Evolutionary conservation across 1,284 basidiomycete species (phyloP).

Genomic region (Puccinia horiana): DNA sequence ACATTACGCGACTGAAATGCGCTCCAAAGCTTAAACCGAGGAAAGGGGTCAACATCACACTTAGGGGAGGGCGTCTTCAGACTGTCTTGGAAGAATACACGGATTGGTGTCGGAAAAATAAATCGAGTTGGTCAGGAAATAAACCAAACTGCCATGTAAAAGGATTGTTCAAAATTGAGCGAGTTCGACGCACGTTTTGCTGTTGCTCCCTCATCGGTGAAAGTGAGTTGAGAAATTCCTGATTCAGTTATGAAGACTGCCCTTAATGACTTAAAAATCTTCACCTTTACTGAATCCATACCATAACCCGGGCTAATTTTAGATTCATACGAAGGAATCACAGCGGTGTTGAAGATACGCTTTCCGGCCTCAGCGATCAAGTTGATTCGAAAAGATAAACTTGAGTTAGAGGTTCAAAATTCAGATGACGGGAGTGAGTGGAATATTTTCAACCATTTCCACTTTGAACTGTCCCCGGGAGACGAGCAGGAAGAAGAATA

Average conservation of each 20-base stretch:
- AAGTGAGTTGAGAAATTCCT: not conserved
- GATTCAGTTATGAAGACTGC: not conserved
- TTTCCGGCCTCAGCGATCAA: constrained; percentile 47
- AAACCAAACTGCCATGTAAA: constrained; percentile 21
- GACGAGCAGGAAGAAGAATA: constrained; percentile 48
- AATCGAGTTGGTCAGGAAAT: constrained; percentile 42
- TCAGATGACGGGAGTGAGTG: constrained; percentile 44
- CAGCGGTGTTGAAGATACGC: constrained; percentile 35
- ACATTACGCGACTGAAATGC: constrained; percentile 32
- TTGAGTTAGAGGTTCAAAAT: constrained; percentile 37
- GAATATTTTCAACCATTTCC: constrained; percentile 43
- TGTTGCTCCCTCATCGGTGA: constrained; percentile 20
- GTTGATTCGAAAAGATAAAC: constrained; percentile 38
- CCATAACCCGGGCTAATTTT: not conserved
- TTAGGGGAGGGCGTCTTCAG: constrained; percentile 42
- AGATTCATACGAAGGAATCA: not conserved
- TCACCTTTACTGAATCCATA: too few relatives aligned
- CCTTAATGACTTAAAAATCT: not conserved
- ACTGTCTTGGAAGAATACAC: constrained; percentile 44
- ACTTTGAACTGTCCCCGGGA: constrained; percentile 38
- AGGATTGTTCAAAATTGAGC: constrained; percentile 41
- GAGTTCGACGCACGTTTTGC: constrained; percentile 48
- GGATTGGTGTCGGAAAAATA: constrained; percentile 47
- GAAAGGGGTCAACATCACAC: constrained; percentile 42
- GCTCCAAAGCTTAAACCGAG: constrained; percentile 47